Percentiles rank a stretch among this genome's conserved stretches.
These are phyloP conservation scores for Stagonosporopsis rhizophila DNA, from an alignment of 2,329 filamentous ascomycete genomes.

Conservation along the genomic window DNA sequence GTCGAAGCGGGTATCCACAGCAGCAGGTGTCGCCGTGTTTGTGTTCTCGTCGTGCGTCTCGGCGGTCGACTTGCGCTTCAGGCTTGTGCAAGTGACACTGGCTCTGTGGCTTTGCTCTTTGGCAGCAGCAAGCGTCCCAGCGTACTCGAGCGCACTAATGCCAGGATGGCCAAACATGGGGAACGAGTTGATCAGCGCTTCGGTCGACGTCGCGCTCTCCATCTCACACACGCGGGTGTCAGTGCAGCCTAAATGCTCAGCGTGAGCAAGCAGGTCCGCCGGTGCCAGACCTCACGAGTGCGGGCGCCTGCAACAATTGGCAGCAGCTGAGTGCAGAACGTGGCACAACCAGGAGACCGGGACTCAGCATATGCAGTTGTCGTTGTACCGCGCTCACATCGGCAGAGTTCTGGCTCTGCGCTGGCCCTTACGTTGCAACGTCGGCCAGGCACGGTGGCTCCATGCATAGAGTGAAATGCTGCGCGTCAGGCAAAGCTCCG, in stretches of 20 bases:
- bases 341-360: constrained; percentile 31
- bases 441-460: constrained; percentile 26
- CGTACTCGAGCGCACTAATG: constrained; percentile 44
- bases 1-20: constrained; percentile 11
- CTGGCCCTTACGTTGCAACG: constrained; percentile 31
- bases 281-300: constrained; percentile 17
- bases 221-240: constrained; percentile 23
- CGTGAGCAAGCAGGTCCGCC: constrained; percentile 12
- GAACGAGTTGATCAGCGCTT: constrained; percentile 32
- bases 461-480: constrained; percentile 22
- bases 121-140: constrained; percentile 27
- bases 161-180: constrained; percentile 46
- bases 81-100: constrained; percentile 26
- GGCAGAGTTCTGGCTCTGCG: constrained; percentile 21
- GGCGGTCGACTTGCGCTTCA: constrained; percentile 29
- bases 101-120: constrained; percentile 23
- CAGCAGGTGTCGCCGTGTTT: constrained; percentile 22
- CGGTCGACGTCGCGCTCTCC: constrained; percentile 28
- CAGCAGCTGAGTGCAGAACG: constrained; percentile 26
- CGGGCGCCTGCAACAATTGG: constrained; percentile 18
- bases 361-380: constrained; percentile 32
- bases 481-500: constrained; percentile 24
- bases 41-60: constrained; percentile 30
- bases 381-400: constrained; percentile 22
- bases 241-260: constrained; percentile 23